phyloP scores from a whole-genome alignment of 441 rosid species.

The Erodium moschatum region DNA sequence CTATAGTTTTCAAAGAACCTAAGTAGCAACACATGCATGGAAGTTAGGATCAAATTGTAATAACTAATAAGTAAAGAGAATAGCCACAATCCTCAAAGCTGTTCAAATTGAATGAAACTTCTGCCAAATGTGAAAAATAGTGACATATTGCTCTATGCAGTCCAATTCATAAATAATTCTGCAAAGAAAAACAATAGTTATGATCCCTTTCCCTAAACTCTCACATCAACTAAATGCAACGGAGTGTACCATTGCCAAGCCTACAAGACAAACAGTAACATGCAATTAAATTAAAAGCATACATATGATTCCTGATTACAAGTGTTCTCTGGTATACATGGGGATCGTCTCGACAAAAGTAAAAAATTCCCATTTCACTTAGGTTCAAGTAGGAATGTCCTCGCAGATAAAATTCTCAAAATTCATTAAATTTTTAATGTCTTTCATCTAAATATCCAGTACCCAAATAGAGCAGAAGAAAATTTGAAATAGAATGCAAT shows the following conservation, averaged over 20 bases:
- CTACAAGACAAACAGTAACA: too few relatives aligned
- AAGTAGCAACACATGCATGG: not conserved
- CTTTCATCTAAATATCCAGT: too few relatives aligned
- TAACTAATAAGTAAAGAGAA: too few relatives aligned
- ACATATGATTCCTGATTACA: too few relatives aligned
- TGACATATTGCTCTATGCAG: not conserved
- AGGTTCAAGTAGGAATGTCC: not conserved
- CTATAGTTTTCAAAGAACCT: not conserved
- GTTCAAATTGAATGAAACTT: not conserved
- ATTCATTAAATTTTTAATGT: too few relatives aligned
- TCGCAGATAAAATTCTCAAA: too few relatives aligned
- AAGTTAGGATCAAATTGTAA: not conserved
- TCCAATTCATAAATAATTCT: not conserved
- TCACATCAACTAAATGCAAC: not conserved
- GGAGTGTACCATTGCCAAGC: not conserved
- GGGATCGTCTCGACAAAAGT: too few relatives aligned
- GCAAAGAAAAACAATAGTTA: not conserved
- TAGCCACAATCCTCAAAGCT: too few relatives aligned
- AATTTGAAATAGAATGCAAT: too few relatives aligned
- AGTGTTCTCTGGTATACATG: too few relatives aligned
- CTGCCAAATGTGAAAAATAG: not conserved
- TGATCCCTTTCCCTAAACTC: not conserved
- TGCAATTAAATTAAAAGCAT: too few relatives aligned
- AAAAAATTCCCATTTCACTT: not conserved
- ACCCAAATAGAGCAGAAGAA: too few relatives aligned